Conservation (phyloP, 2,329 filamentous ascomycete genomes). For the Colletotrichum noveboracense region DNA sequence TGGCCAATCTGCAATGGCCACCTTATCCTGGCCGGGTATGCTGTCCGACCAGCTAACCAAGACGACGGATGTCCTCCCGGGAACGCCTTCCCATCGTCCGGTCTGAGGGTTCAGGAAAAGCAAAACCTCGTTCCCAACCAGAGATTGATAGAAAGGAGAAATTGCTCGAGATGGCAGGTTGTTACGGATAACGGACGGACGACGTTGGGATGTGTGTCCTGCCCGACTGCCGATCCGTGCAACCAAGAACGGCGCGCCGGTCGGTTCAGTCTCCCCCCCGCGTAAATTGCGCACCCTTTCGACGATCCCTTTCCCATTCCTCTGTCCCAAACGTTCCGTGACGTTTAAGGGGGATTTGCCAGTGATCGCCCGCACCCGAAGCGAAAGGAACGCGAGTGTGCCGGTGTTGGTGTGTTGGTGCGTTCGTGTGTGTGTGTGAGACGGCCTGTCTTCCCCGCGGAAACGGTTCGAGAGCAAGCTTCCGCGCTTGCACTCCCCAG, state of each 20-base stretch:
- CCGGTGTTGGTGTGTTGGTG: not conserved
- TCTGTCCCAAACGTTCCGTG: slow-evolving; percentile 2
- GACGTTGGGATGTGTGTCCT: not conserved
- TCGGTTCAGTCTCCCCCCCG: not conserved
- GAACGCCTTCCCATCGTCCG: not conserved
- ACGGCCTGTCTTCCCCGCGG: not conserved
- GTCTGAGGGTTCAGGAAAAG: not conserved
- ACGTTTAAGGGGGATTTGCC: slow-evolving; percentile 14
- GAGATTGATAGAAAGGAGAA: slow-evolving; percentile 2
- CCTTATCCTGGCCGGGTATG: not conserved
- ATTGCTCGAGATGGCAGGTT: slow-evolving; percentile 1
- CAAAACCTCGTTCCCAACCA: not conserved
- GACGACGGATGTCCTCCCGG: not conserved
- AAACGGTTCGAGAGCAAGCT: not conserved
- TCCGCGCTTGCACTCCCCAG: not conserved
- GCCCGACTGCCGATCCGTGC: slow-evolving; percentile 6
- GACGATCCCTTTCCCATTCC: slow-evolving; percentile 3
- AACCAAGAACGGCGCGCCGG: not conserved
- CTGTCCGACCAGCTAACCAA: not conserved
- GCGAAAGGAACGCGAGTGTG: not conserved
- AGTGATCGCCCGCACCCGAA: slow-evolving; percentile 1
- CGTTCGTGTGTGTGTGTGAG: not conserved
- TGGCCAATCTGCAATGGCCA: not conserved
- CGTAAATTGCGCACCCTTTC: not conserved
- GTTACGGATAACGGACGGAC: not conserved